phyloP scores from a whole-genome alignment of 2,329 filamentous ascomycete genomes.

The Cladosporium sp. region DNA sequence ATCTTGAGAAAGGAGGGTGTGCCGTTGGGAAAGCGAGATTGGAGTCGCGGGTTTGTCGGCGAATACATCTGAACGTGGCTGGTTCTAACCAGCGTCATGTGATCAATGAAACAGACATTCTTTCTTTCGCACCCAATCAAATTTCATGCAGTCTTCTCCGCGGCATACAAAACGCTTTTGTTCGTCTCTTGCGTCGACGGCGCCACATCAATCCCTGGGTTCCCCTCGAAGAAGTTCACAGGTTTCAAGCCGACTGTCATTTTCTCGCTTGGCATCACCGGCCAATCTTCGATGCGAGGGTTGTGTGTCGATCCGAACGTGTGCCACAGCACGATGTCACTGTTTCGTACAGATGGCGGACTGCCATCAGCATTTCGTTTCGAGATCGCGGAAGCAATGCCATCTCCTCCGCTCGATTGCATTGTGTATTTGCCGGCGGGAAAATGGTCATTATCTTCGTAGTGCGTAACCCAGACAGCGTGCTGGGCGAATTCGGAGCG shows the following conservation, averaged over 20 bases:
- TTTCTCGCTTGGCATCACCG: conserved; percentile 54
- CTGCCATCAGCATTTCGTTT: conserved; percentile 50
- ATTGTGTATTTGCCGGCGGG: conserved; percentile 53
- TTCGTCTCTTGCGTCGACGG: conserved; percentile 51
- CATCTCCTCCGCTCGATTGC: conserved; percentile 49
- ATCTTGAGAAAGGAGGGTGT: conserved; percentile 10
- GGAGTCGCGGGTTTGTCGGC: not conserved
- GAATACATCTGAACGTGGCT: not conserved
- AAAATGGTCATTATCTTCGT: conserved; percentile 55
- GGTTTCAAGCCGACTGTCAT: conserved; percentile 52
- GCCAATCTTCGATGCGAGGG: conserved; percentile 55
- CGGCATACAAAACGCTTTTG: conserved; percentile 36
- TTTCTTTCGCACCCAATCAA: not conserved
- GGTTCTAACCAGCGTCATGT: not conserved
- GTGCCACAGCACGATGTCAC: conserved; percentile 54
- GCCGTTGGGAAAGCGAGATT: conserved; percentile 12
- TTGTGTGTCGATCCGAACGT: conserved; percentile 56
- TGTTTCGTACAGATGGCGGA: conserved; percentile 46
- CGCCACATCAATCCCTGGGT: conserved; percentile 58
- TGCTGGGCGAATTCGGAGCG: conserved; percentile 54
- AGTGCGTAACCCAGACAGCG: conserved; percentile 58
- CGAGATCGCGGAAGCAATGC: conserved; percentile 32
- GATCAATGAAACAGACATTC: not conserved
- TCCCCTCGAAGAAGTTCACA: conserved; percentile 56
- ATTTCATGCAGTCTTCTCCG: not conserved